A percentile compares a stretch with the other conserved stretches of the same genome.
Evolutionary conservation across 2,329 filamentous ascomycete genomes (phyloP).

Genomic region (Plenodomus tracheiphilus): DNA sequence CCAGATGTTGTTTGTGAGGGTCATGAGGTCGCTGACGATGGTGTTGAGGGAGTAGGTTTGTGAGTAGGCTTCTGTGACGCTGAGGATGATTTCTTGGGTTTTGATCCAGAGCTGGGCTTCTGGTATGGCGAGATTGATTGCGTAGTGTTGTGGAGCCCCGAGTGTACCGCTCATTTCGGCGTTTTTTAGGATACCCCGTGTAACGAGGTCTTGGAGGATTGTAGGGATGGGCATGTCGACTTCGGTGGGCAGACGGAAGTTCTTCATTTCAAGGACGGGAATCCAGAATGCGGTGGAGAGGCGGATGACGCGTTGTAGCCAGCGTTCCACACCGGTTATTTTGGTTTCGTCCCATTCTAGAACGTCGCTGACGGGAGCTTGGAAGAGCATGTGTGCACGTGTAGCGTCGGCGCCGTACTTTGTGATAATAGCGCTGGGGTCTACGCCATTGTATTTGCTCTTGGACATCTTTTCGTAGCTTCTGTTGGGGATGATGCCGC

Average conservation of each 20-base stretch:
- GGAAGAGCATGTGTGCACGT: constrained; percentile 84
- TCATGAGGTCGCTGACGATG: constrained; percentile 79
- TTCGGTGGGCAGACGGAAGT: constrained; percentile 24
- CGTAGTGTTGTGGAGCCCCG: neutral
- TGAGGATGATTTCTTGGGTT: constrained; percentile 68
- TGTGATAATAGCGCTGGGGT: constrained; percentile 72
- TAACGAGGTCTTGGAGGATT: constrained; percentile 18
- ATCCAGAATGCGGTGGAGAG: constrained; percentile 43
- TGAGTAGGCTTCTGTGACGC: constrained; percentile 69
- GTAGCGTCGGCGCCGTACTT: constrained; percentile 83
- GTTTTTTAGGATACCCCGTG: constrained; percentile 4
- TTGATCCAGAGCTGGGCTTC: constrained; percentile 62
- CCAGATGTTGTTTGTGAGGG: constrained; percentile 67
- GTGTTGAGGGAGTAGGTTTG: constrained; percentile 80
- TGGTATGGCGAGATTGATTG: constrained; percentile 20
- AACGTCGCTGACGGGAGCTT: constrained; percentile 80
- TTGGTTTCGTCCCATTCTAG: constrained; percentile 87
- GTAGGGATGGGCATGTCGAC: constrained; percentile 26
- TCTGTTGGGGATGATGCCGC: constrained; percentile 61
- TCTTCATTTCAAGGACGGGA: constrained; percentile 27
- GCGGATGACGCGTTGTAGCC: constrained; percentile 71
- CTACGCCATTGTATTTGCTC: constrained; percentile 89
- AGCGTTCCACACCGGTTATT: constrained; percentile 79
- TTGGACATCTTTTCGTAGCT: constrained; percentile 94
- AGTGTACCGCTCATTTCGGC: neutral